phyloP scores from a whole-genome alignment of 2,329 filamentous ascomycete genomes.

The Botrytis galanthina region DNA sequence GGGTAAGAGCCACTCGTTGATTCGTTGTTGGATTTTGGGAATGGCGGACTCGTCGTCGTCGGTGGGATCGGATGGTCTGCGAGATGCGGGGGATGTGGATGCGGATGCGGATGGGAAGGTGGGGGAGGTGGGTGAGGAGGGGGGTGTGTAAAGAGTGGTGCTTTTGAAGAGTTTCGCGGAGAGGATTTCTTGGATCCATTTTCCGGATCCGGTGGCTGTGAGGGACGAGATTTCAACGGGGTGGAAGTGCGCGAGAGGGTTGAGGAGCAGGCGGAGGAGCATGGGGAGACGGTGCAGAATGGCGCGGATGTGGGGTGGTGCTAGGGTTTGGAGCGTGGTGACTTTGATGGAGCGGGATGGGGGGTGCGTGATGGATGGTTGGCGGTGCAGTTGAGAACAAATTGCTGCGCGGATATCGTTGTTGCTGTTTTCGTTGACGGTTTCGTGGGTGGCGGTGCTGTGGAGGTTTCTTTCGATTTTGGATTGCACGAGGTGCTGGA shows the following conservation, averaged over 20 bases:
- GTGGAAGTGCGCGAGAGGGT: constrained; percentile 52
- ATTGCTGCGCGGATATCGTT: constrained; percentile 50
- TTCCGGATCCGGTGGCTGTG: constrained; percentile 49
- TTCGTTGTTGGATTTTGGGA: constrained; percentile 46
- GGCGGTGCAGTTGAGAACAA: constrained; percentile 47
- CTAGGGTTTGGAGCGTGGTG: constrained; percentile 47
- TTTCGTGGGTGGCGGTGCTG: not conserved
- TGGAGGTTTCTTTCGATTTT: constrained; percentile 18
- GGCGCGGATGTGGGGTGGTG: constrained; percentile 42
- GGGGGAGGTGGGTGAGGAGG: constrained; percentile 24
- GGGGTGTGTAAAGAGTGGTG: not conserved
- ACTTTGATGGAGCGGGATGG: constrained; percentile 48
- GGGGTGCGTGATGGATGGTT: constrained; percentile 51
- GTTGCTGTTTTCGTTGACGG: constrained; percentile 38
- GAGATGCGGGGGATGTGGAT: constrained; percentile 35
- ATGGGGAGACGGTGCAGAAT: constrained; percentile 52
- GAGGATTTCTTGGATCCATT: constrained; percentile 49
- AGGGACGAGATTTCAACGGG: constrained; percentile 50
- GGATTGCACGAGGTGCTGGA: constrained; percentile 18
- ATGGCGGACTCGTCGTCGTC: constrained; percentile 36
- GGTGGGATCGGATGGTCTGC: constrained; percentile 26
- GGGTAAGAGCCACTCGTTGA: constrained; percentile 50
- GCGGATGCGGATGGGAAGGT: constrained; percentile 19
- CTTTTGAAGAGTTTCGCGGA: constrained; percentile 47
- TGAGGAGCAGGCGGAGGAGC: constrained; percentile 48